phyloP scores from a whole-genome alignment of 2,329 filamentous ascomycete species.

The Aspergillus ibericus region DNA sequence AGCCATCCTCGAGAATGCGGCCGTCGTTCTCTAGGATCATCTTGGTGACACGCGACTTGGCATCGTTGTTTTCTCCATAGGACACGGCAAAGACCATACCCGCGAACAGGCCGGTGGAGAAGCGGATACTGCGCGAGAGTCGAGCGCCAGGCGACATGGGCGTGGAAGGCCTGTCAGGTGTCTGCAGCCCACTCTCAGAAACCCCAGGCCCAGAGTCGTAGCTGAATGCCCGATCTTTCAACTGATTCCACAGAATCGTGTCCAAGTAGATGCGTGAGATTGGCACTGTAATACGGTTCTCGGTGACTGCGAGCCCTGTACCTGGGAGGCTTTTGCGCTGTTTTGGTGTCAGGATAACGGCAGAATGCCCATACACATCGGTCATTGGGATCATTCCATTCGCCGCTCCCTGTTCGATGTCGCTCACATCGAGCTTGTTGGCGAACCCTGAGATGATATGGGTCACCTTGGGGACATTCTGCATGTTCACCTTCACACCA shows the following conservation, averaged over 20 bases:
- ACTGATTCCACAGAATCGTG: constrained; percentile 47
- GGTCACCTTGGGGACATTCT: constrained; percentile 43
- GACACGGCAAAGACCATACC: constrained; percentile 89
- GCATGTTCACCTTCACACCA: constrained; percentile 48
- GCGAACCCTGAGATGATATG: constrained; percentile 46
- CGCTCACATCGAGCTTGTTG: constrained; percentile 33
- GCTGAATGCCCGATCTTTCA: constrained; percentile 43
- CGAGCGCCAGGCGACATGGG: constrained; percentile 52
- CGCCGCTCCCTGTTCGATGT: constrained; percentile 25
- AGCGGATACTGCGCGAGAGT: constrained; percentile 42
- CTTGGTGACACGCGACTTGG: constrained; percentile 59
- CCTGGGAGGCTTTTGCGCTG: constrained; percentile 44
- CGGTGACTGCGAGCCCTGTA: constrained; percentile 27
- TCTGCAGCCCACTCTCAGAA: constrained; percentile 30
- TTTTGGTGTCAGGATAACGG: constrained; percentile 44
- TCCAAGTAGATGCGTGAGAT: constrained; percentile 49
- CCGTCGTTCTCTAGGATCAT: constrained; percentile 73
- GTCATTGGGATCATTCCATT: constrained; percentile 33
- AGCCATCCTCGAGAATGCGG: constrained; percentile 68
- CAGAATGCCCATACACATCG: constrained; percentile 46
- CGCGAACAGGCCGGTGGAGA: constrained; percentile 59
- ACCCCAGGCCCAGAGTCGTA: constrained; percentile 23
- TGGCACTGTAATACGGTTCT: constrained; percentile 42
- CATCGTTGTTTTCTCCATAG: constrained; percentile 59
- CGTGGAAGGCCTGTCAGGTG: constrained; percentile 42